Conservation (phyloP, 192 early-diverging fungal species). For the Ambispora gerdemannii region DNA sequence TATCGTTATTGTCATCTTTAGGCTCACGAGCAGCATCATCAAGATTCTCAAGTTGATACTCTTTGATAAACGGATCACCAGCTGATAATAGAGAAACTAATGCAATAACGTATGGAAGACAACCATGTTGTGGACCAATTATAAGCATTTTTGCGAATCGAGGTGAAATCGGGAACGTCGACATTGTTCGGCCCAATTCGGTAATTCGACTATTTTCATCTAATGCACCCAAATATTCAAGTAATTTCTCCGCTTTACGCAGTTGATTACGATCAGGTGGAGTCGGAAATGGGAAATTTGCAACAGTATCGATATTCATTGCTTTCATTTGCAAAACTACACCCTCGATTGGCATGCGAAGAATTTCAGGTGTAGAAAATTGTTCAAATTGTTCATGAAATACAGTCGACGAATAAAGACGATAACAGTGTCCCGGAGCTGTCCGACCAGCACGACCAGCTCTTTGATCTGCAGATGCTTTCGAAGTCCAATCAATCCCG, state of each 20-base stretch:
- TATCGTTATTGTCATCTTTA: slow-evolving; percentile 47
- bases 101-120: slow-evolving; percentile 84
- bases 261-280: slow-evolving; percentile 76
- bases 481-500: slow-evolving; percentile 93
- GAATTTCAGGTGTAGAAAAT: slow-evolving; percentile 97
- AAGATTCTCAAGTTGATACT: slow-evolving; percentile 60
- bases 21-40: slow-evolving; percentile 55
- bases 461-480: slow-evolving; percentile 92
- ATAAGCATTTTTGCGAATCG: slow-evolving; percentile 91
- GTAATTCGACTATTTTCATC: slow-evolving; percentile 64
- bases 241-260: slow-evolving; percentile 72
- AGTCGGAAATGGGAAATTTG: slow-evolving; percentile 97
- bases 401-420: slow-evolving; percentile 95
- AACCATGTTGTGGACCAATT: slow-evolving; percentile 79
- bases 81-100: slow-evolving; percentile 90
- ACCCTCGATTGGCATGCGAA: slow-evolving; percentile 93
- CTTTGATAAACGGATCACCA: slow-evolving; percentile 88
- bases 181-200: slow-evolving; percentile 81
- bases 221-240: slow-evolving; percentile 76
- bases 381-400: slow-evolving; percentile 91
- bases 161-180: slow-evolving; percentile 88
- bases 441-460: slow-evolving; percentile 98
- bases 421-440: slow-evolving; percentile 93
- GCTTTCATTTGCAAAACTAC: slow-evolving; percentile 97
- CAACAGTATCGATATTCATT: slow-evolving; percentile 93